These are phyloP conservation scores for Colletotrichum navitas DNA, from an alignment of 2,329 filamentous ascomycete species.

Conservation along the genomic window DNA sequence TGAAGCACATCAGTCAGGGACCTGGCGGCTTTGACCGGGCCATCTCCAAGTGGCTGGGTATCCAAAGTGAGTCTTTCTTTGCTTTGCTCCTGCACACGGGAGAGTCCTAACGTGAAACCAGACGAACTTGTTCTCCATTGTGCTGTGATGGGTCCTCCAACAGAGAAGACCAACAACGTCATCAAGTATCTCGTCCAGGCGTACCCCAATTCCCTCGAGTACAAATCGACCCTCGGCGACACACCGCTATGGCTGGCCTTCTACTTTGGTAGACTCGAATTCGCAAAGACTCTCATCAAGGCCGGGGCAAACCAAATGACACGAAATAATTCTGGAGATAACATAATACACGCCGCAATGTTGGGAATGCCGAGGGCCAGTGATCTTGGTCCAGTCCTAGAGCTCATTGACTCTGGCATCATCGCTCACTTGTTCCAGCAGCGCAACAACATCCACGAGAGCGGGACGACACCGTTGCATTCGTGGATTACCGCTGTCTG, in stretches of 20 bases:
- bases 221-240: conserved; percentile 67
- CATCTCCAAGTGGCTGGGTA: conserved; percentile 72
- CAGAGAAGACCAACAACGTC: conserved; percentile 61
- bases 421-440: conserved; percentile 70
- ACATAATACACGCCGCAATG: conserved; percentile 74
- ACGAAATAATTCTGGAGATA: conserved; percentile 72
- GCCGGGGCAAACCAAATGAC: conserved; percentile 77
- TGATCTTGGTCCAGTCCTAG: conserved; percentile 62
- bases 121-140: conserved; percentile 76
- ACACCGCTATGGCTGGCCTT: conserved; percentile 80
- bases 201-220: conserved; percentile 72
- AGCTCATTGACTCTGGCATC: conserved; percentile 69
- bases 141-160: conserved; percentile 64
- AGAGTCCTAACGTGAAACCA: conserved; percentile 49
- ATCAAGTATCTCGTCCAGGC: conserved; percentile 75
- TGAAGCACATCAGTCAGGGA: conserved; percentile 71
- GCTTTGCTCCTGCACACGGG: neutral
- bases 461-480: conserved; percentile 74
- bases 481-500: conserved; percentile 59
- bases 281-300: conserved; percentile 72
- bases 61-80: conserved; percentile 63
- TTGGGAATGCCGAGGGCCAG: conserved; percentile 49
- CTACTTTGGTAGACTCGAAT: conserved; percentile 63
- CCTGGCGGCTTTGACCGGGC: conserved; percentile 73
- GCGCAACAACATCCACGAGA: conserved; percentile 63